Base-by-base conservation (phyloP, 2,329 filamentous ascomycete genomes). In the Xylogone sp. region DNA sequence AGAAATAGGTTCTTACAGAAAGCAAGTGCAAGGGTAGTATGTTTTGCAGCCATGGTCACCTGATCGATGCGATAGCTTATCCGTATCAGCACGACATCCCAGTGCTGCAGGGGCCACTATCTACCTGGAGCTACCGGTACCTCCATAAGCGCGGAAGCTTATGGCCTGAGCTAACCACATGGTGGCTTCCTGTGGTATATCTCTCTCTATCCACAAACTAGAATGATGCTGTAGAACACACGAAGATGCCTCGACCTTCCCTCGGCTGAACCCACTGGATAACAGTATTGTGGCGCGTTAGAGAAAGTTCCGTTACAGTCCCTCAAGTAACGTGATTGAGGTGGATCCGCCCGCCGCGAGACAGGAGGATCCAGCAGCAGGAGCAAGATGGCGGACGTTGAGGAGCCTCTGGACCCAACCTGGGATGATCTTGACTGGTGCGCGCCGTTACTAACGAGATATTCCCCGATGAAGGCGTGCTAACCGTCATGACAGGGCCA, bases 351-450 rank as follows among this genome's bases (percentile, higher is more conserved):
- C 43, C 20, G 21, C 34, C 34, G 5, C n/a, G 43, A 45, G 9
- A 16, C 43, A 45, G 16, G 6, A 42, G 29, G n/a, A 49, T 43
- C 29, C 47, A 46, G 22, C 39, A 60, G 50, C 53, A 49, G 47
- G 31, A 52, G 43, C 29, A 49, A 67, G 68, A 68, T 61, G 75
- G 82, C 84, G 73, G 78, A 78, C 75, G 74, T 83, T 77, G 63
- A 63, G 42, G 63, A 66, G 29, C 61, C 62, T 42, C 44, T 66
- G 54, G 63, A 67, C 53, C 62, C 62, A 45, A 46, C 63, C 43
- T 66, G 62, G 62, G 48, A 63, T 39, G 61, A 64, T 43, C 54
- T 65, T 27, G 63, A 65, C 56, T 65, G 63, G 63, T 65, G 53
- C 42, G 60, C 55, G 27, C n/a, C 13, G 5, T 20, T 42, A 5